phyloP scores from a whole-genome alignment of 2,329 filamentous ascomycete genomes.

The Lachnellula arida region DNA sequence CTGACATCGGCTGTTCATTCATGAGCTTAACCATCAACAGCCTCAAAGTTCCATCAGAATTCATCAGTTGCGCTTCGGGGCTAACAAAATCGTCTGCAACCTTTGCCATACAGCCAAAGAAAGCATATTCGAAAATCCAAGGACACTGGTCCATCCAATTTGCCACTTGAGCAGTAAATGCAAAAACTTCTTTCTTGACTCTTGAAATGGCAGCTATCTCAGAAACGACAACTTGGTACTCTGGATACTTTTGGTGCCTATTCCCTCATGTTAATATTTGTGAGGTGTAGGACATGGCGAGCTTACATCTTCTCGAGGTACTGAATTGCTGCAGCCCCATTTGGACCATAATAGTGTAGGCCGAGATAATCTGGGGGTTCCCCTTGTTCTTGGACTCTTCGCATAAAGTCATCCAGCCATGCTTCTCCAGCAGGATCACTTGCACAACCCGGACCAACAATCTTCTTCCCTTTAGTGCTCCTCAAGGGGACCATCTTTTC shows the following conservation, averaged over 20 bases:
- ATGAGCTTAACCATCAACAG: conserved; percentile 27
- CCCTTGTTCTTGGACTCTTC: conserved; percentile 27
- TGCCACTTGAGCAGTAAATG: conserved; percentile 37
- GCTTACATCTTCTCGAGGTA: conserved; percentile 35
- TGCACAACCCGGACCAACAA: conserved; percentile 38
- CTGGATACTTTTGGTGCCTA: conserved; percentile 31
- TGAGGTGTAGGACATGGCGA: background rate
- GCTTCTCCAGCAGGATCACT: conserved; percentile 35
- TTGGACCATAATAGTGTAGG: conserved; percentile 40
- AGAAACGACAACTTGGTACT: conserved; percentile 35
- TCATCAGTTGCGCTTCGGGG: conserved; percentile 43
- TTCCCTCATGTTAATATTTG: background rate
- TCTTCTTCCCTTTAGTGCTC: conserved; percentile 32
- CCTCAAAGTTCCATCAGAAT: conserved; percentile 37
- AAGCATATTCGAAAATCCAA: conserved; percentile 41
- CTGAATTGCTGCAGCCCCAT: conserved; percentile 32
- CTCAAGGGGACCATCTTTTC: conserved; percentile 36
- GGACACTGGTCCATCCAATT: conserved; percentile 40
- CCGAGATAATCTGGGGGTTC: conserved; percentile 39
- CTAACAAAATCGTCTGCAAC: conserved; percentile 42
- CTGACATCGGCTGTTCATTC: conserved; percentile 23
- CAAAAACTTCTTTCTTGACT: conserved; percentile 33
- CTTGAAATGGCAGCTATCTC: conserved; percentile 40
- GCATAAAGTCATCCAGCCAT: conserved; percentile 42
- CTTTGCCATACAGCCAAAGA: conserved; percentile 41